These are phyloP conservation scores for Herpetomonas muscarum DNA, from an alignment of 208 protist species.

Conservation along the genomic window DNA sequence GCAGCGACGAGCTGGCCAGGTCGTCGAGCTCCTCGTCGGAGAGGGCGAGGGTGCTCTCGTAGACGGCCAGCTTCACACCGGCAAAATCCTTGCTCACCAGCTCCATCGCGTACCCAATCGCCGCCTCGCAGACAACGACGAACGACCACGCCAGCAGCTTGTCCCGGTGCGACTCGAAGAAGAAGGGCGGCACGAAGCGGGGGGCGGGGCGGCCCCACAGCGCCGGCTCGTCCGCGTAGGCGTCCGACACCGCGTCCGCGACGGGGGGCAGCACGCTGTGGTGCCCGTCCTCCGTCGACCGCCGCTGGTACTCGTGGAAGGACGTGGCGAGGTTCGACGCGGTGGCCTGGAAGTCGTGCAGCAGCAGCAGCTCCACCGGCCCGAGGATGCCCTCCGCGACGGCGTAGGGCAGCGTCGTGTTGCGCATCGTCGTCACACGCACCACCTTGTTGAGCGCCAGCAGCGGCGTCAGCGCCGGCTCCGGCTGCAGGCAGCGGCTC, in stretches of 20 bases:
- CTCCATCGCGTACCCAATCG: conserved; percentile 33
- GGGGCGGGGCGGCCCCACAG: not conserved
- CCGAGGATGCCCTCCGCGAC: conserved; percentile 13
- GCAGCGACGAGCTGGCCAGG: conserved; percentile 28
- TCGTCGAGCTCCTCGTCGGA: conserved; percentile 34
- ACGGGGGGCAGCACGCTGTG: too few species aligned
- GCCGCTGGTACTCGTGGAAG: conserved; percentile 12
- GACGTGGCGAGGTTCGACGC: conserved; percentile 29
- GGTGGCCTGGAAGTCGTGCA: conserved; percentile 35
- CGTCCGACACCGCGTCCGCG: not conserved
- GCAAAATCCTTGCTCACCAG: conserved; percentile 22
- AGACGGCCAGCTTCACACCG: conserved; percentile 19
- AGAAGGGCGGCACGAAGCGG: conserved; percentile 18
- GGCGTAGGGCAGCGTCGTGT: conserved; percentile 17
- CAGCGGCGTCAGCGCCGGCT: conserved; percentile 33
- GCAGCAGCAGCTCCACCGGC: conserved; percentile 25
- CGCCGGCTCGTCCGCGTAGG: not conserved
- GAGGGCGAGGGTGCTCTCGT: conserved; percentile 15
- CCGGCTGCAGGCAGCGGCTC: conserved; percentile 27
- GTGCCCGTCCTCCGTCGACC: too few species aligned
- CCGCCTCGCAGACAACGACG: conserved; percentile 36
- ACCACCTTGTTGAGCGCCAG: conserved; percentile 27
- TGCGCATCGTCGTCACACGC: conserved; percentile 17
- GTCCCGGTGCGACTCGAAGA: conserved; percentile 39
- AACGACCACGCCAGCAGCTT: conserved; percentile 37